Conservation (phyloP, 225 moss, liverwort and hornwort genomes). For the Anthoceros angustus region DNA sequence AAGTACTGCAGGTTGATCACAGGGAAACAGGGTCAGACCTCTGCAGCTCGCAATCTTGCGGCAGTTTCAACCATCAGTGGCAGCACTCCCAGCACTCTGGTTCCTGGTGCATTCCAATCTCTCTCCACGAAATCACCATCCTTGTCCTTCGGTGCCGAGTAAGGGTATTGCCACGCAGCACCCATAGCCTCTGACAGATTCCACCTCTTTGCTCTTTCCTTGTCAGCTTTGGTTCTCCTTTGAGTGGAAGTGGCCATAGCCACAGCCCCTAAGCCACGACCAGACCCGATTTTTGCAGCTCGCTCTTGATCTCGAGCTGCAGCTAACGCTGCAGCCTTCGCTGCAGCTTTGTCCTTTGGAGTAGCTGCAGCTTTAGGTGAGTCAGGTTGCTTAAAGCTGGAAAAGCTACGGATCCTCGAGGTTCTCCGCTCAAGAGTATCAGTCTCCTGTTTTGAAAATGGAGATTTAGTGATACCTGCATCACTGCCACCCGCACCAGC, state of each 20-base stretch:
- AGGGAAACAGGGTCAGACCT: constrained; percentile 25
- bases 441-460: constrained; percentile 28
- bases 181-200: constrained; percentile 83
- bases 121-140: constrained; percentile 32
- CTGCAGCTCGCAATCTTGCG: constrained; percentile 63
- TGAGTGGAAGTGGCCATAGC: constrained; percentile 98
- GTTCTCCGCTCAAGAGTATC: constrained; percentile 38
- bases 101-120: constrained; percentile 37
- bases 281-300: constrained; percentile 82
- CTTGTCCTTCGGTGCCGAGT: constrained; percentile 21
- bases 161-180: constrained; percentile 69
- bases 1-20: neutral
- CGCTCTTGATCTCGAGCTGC: constrained; percentile 93
- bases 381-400: constrained; percentile 47
- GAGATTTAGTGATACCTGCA: constrained; percentile 32
- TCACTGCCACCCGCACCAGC: constrained; percentile 95
- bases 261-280: constrained; percentile 82
- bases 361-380: constrained; percentile 31
- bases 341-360: constrained; percentile 70
- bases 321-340: constrained; percentile 67
- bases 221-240: constrained; percentile 65
- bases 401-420: constrained; percentile 52
- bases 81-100: constrained; percentile 56
- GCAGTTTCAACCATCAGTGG: constrained; percentile 96
- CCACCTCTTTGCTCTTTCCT: constrained; percentile 83